These are phyloP conservation scores for Halophytophthora polymorphica DNA, from an alignment of 352 stramenopile genomes.

Conservation along the genomic window DNA sequence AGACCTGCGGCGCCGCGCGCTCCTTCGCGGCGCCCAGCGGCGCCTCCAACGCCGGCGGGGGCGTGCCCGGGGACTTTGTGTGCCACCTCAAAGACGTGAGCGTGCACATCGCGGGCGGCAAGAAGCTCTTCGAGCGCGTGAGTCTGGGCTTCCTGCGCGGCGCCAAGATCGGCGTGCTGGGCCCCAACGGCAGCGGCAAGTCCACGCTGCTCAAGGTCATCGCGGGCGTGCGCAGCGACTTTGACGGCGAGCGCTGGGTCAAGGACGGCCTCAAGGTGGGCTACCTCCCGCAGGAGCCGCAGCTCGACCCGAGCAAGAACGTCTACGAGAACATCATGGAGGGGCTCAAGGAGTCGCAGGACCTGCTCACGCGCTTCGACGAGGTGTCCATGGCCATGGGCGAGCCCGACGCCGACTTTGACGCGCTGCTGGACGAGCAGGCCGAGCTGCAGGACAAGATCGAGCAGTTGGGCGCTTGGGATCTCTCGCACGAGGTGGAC, in stretches of 20 bases:
- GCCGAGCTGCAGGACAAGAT: constrained; percentile 87
- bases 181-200: constrained; percentile 94
- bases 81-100: constrained; percentile 74
- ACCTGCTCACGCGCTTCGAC: constrained; percentile 81
- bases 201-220: constrained; percentile 97
- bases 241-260: constrained; percentile 86
- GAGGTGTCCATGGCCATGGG: constrained; percentile 87
- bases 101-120: constrained; percentile 74
- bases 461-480: constrained; percentile 82
- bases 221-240: constrained; percentile 84
- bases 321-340: constrained; percentile 92
- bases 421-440: constrained; percentile 79
- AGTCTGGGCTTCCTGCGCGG: constrained; percentile 83
- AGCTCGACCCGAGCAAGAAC: constrained; percentile 81
- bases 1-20: constrained; percentile 18
- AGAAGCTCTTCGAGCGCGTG: constrained; percentile 83
- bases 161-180: constrained; percentile 95
- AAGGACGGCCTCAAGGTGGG: constrained; percentile 84
- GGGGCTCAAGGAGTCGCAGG: constrained; percentile 79
- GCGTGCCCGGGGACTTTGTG: constrained; percentile 81
- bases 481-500: constrained; percentile 76
- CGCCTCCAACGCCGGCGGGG: constrained; percentile 65
- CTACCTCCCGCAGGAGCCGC: constrained; percentile 85
- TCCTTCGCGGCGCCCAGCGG: constrained; percentile 33
- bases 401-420: constrained; percentile 88